phyloP scores from a whole-genome alignment of 2,329 filamentous ascomycete genomes.

The Tolypocladium ovalisporum region DNA sequence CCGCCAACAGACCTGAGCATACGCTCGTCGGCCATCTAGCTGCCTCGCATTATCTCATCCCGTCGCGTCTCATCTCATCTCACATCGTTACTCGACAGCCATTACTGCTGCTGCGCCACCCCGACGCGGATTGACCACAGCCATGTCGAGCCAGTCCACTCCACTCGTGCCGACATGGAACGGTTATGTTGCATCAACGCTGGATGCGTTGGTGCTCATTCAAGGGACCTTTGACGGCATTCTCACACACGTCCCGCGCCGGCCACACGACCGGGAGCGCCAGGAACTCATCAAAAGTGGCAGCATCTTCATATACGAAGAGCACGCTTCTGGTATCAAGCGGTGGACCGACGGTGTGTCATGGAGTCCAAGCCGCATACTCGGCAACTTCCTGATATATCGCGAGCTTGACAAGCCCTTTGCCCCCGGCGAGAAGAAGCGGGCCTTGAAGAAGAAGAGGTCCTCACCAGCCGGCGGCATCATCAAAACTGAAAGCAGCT shows the following conservation, averaged over 20 bases:
- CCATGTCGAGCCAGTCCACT: constrained; percentile 16
- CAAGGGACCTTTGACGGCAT: constrained; percentile 65
- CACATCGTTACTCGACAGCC: too few relatives aligned
- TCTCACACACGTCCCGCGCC: constrained; percentile 65
- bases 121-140: too few relatives aligned
- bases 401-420: constrained; percentile 71
- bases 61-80: too few relatives aligned
- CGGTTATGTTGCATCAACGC: constrained; percentile 58
- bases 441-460: constrained; percentile 62
- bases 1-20: background rate
- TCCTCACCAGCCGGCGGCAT: constrained; percentile 20
- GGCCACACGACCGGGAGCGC: constrained; percentile 79
- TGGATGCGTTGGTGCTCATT: constrained; percentile 70
- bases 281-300: constrained; percentile 69
- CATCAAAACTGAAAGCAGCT: constrained; percentile 18
- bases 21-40: background rate
- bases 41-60: too few relatives aligned
- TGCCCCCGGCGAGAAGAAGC: constrained; percentile 74
- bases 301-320: constrained; percentile 84
- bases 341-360: constrained; percentile 87
- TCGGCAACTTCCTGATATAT: constrained; percentile 79
- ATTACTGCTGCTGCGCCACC: too few relatives aligned
- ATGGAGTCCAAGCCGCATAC: constrained; percentile 82
- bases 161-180: constrained; percentile 51
- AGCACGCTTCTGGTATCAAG: constrained; percentile 83